phyloP scores from a whole-genome alignment of 176 grass and related monocot genomes.

The Puccinellia tenuiflora region DNA sequence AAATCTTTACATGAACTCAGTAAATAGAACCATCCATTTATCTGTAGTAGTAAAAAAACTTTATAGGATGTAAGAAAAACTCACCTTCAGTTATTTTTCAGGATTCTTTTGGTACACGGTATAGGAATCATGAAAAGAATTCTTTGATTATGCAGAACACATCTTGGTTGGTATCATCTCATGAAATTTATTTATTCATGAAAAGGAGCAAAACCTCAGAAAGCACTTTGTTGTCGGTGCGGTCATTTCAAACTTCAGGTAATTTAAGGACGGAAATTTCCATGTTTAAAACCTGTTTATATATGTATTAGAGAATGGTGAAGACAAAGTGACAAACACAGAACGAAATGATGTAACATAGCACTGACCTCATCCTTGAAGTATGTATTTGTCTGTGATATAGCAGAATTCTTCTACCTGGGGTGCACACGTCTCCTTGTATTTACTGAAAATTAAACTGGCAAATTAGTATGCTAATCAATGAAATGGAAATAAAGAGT shows the following conservation, averaged over 20 bases:
- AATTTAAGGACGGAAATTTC: conserved; percentile 81
- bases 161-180: neutral
- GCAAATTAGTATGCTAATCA: too few species aligned
- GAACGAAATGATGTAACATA: neutral
- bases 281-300: conserved; percentile 79
- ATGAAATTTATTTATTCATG: neutral
- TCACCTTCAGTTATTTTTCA: too few species aligned
- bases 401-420: conserved; percentile 99
- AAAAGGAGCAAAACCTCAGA: conserved; percentile 53
- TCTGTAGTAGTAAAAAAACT: too few species aligned
- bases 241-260: conserved; percentile 94
- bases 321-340: neutral
- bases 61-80: too few species aligned
- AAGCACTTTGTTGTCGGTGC: conserved; percentile 86
- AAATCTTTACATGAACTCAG: too few species aligned
- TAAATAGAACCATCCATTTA: too few species aligned
- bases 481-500: too few species aligned
- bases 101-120: too few species aligned
- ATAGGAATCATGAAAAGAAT: too few species aligned
- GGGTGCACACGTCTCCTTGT: conserved; percentile 94
- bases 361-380: conserved; percentile 88
- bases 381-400: conserved; percentile 98
- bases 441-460: conserved; percentile 82
- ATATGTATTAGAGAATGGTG: neutral
- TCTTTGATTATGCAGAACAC: too few species aligned